These are phyloP conservation scores for Pichia norvegensis DNA, from an alignment of 1,139 yeast genomes.

Conservation along the genomic window DNA sequence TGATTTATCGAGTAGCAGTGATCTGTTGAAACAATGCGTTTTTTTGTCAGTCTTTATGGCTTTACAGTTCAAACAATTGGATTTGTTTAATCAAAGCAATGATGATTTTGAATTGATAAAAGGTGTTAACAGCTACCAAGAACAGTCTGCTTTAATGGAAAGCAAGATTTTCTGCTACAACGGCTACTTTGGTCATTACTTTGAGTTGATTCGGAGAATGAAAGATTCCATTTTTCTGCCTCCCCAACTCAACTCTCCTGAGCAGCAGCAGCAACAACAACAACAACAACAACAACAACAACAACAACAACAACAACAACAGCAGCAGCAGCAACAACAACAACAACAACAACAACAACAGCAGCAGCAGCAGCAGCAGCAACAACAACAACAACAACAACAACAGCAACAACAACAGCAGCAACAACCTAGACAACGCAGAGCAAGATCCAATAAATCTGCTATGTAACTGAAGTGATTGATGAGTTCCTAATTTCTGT, in stretches of 20 bases:
- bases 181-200: conserved; percentile 6
- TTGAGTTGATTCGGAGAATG: conserved; percentile 6
- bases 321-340: not conserved
- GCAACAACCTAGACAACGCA: not conserved
- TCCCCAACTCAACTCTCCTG: not conserved
- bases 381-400: not conserved
- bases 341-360: not conserved
- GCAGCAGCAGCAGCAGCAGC: not conserved
- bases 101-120: conserved; percentile 2
- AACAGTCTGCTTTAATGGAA: not conserved
- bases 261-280: not conserved
- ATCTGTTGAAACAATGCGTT: conserved; percentile 6
- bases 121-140: conserved; percentile 1
- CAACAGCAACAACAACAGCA: not conserved
- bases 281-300: not conserved
- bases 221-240: conserved; percentile 4
- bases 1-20: conserved; percentile 3
- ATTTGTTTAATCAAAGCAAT: conserved; percentile 3
- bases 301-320: not conserved
- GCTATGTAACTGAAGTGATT: not conserved
- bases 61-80: conserved; percentile 9
- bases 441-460: not conserved
- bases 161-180: conserved; percentile 6
- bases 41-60: conserved; percentile 7
- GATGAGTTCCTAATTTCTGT: not conserved